These are phyloP conservation scores for Ustilago cynodontis DNA, from an alignment of 1,284 basidiomycete species.

Conservation along the genomic window DNA sequence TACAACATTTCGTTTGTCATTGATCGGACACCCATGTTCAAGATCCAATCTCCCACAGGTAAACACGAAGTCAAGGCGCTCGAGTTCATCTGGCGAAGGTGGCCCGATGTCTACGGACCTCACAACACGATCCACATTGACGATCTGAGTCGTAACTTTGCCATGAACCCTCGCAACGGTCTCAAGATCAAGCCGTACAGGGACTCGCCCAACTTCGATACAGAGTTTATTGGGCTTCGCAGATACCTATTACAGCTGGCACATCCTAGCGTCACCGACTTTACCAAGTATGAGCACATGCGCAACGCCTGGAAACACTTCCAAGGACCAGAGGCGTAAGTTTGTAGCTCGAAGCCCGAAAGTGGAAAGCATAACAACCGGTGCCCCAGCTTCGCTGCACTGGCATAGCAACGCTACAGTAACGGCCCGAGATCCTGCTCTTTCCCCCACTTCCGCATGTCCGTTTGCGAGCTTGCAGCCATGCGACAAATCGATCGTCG, in stretches of 20 bases:
- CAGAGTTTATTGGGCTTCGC: slow-evolving; percentile 48
- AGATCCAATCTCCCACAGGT: slow-evolving; percentile 78
- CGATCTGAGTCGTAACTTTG: slow-evolving; percentile 83
- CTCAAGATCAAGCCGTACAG: slow-evolving; percentile 79
- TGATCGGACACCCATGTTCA: slow-evolving; percentile 89
- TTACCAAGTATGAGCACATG: slow-evolving; percentile 44
- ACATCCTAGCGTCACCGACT: slow-evolving; percentile 41
- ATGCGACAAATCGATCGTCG: too few species aligned
- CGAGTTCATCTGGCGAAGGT: slow-evolving; percentile 66
- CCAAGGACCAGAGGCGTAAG: slow-evolving; percentile 33
- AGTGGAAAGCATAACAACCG: not conserved
- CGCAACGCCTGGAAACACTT: slow-evolving; percentile 47
- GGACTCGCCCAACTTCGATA: slow-evolving; percentile 57
- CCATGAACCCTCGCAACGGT: slow-evolving; percentile 84
- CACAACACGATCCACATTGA: slow-evolving; percentile 88
- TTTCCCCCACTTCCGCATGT: too few species aligned
- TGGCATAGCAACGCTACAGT: not conserved
- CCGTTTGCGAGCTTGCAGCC: too few species aligned
- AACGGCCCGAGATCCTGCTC: too few species aligned
- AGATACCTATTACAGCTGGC: slow-evolving; percentile 56
- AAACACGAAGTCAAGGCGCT: slow-evolving; percentile 76
- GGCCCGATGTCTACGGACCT: slow-evolving; percentile 51
- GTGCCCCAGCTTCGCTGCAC: not conserved
- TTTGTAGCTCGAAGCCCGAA: not conserved
- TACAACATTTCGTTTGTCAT: slow-evolving; percentile 71